Percentiles rank a stretch among this genome's conserved stretches.
phyloP scores from a whole-genome alignment of 2,329 filamentous ascomycete species.

The Venturiaceae sp. region DNA sequence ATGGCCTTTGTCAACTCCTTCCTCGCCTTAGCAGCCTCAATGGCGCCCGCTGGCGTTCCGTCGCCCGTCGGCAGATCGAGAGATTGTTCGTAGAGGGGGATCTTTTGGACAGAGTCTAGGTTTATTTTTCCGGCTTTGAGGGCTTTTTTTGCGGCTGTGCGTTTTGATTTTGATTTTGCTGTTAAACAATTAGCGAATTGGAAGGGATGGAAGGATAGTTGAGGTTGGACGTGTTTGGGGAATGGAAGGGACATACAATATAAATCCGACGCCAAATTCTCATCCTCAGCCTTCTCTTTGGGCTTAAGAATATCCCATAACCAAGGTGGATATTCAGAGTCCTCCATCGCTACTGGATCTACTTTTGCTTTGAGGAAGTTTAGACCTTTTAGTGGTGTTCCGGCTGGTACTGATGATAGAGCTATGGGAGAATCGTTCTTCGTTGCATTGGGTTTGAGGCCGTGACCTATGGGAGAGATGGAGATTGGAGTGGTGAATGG shows the following conservation, averaged over 20 bases:
- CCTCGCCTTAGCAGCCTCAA: constrained; percentile 40
- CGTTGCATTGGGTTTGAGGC: constrained; percentile 14
- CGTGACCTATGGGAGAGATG: constrained; percentile 18
- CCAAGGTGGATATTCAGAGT: constrained; percentile 73
- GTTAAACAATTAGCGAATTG: neutral
- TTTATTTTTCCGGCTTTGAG: constrained; percentile 55
- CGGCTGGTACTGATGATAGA: constrained; percentile 47
- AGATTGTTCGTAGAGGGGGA: constrained; percentile 68
- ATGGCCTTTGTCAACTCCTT: constrained; percentile 59
- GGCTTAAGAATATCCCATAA: constrained; percentile 62
- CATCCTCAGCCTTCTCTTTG: constrained; percentile 44
- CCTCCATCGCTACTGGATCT: constrained; percentile 64
- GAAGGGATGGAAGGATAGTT: neutral
- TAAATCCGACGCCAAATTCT: constrained; percentile 56
- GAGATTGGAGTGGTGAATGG: constrained; percentile 32
- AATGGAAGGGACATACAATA: constrained; percentile 53
- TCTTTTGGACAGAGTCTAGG: constrained; percentile 52
- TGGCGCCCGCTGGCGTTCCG: constrained; percentile 35
- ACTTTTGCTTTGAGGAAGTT: constrained; percentile 66
- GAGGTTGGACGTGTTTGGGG: neutral
- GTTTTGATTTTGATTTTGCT: constrained; percentile 82
- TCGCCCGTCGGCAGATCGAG: constrained; percentile 57
- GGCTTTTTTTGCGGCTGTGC: constrained; percentile 58
- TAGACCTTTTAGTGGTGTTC: constrained; percentile 61
- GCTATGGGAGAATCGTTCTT: constrained; percentile 19